Evolutionary conservation across 495 filamentous ascomycete species (phyloP), one percentile per base, ranked within the genome.

Genomic region (Aspergillus kassunensis): DNA sequence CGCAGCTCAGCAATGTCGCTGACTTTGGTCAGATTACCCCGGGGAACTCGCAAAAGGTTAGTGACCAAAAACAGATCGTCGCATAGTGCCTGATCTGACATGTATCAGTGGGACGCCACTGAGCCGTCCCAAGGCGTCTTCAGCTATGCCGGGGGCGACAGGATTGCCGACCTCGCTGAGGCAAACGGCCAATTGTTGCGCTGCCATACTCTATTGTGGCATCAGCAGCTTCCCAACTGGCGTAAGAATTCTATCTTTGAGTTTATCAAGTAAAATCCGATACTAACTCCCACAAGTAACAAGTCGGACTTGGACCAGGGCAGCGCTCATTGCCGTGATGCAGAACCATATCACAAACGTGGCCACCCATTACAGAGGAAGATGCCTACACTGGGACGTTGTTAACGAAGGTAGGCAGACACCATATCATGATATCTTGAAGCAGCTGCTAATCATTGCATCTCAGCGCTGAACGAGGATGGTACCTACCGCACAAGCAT

Each of bases 21-120:
- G 80, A 84, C 57, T 83, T 83, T 51, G 81, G 82, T 24, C 73
- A 78, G 56, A 67, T 83, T 42, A 82, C 80, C 0, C 80, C 80
- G 0, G 80, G 74, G 21, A 86, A 86, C 59, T 71, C 77, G 12
- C 72, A 77, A 66, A 85, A 84, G 70, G 67, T 66, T 18, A 15
- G 53, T 15, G 18, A 7, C 12, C 21, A 21, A 13, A 9, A 9
- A 20, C 23, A 21, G 20, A 43, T 6, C 25, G 2, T 30, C 29
- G 12, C 6, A 6, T 30, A 12, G 29, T 12, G 29, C 6, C 29
- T 30, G 12, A 30, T 12, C 23, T 21, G 5, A n/a, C n/a, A 1
- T 7, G 12, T 4, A n/a, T 6, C 31, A 44, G 41, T 44, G 41
- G 41, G 43, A 45, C 18, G 34, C 31, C 15, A 53, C 51, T 13